Base-by-base conservation (phyloP, 768 basidiomycete genomes). In the Ramaria sp. region DNA sequence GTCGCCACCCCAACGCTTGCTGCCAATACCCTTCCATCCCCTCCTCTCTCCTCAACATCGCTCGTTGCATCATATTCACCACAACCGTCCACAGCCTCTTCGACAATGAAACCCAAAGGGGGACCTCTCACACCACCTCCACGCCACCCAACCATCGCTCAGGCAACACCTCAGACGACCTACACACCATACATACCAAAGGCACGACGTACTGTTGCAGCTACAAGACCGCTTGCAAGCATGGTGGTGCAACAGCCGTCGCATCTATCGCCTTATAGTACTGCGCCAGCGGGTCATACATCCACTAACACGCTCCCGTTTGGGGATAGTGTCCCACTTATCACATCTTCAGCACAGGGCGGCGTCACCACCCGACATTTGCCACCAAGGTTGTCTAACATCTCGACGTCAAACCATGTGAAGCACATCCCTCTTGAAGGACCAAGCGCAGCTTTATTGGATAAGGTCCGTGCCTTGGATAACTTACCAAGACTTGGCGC, bases 391-490 rank as follows among this genome's bases (percentile, higher is more conserved):
- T 18, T 48, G 20, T n/a, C 50, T 9, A 48, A 27, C 34, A 18
- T 30, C 24, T 24, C 51, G 12, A n/a, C 45, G 36, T 4, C 48
- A 18, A 30, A 34, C 32, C 43, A 45, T 27, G 47, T 57, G 22
- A 61, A 55, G 2, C 52, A 64, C 56, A 58, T 22, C 2, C 59
- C 59, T 16, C 50, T 61, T 25, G 66, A 71, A 42, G 76, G 76
- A 0, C 86, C 85, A 5, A 88, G 85, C 59, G 79, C 82, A 9
- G 88, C 90, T 16, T 64, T 97, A 58, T 69, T 92, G 61, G 86
- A 88, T 62, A 91, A 91, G 71, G 90, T 96, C 1, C 73, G 91
- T 42, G 88, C 90, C n/a, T 67, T 97, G 64, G 93, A 94, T 63
- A 79, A 81, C 22, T 69, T 97, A 59, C 91, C 94, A 28, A 72